Evolutionary conservation across 73 alveolate genomes (phyloP).

Genomic region (Urostyla sp.): DNA sequence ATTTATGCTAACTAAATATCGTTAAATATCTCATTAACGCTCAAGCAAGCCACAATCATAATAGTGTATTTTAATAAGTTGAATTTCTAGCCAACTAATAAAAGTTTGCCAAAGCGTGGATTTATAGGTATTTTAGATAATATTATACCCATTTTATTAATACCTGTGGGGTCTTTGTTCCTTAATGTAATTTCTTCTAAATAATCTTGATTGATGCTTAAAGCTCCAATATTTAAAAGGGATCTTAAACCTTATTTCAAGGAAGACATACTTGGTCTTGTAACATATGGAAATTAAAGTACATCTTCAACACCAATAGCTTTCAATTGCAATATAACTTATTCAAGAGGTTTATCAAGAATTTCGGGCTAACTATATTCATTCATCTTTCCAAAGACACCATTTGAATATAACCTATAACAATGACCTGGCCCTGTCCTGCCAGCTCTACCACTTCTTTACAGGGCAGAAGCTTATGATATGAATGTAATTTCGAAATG

Average conservation of each 20-base stretch:
- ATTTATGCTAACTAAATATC: neutral
- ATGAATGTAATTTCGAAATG: slow-evolving; percentile 88
- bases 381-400: slow-evolving; percentile 87
- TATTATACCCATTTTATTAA: slow-evolving; percentile 91
- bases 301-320: slow-evolving; percentile 94
- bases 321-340: slow-evolving; percentile 87
- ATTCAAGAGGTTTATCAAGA: slow-evolving; percentile 87
- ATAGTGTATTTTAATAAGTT: slow-evolving; percentile 75
- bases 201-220: slow-evolving; percentile 71
- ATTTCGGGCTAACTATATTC: slow-evolving; percentile 95
- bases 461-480: slow-evolving; percentile 96
- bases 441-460: slow-evolving; percentile 99
- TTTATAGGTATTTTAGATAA: slow-evolving; percentile 91
- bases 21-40: slow-evolving; percentile 57
- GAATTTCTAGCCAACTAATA: slow-evolving; percentile 80
- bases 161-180: slow-evolving; percentile 84
- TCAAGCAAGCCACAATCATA: slow-evolving; percentile 77
- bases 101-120: slow-evolving; percentile 94
- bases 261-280: slow-evolving; percentile 82
- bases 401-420: slow-evolving; percentile 95
- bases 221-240: slow-evolving; percentile 84
- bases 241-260: slow-evolving; percentile 83
- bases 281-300: slow-evolving; percentile 89
- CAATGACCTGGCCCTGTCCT: slow-evolving; percentile 99
- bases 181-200: slow-evolving; percentile 49